phyloP scores from a whole-genome alignment of 768 basidiomycete species.

The Coprinellus micaceus region DNA sequence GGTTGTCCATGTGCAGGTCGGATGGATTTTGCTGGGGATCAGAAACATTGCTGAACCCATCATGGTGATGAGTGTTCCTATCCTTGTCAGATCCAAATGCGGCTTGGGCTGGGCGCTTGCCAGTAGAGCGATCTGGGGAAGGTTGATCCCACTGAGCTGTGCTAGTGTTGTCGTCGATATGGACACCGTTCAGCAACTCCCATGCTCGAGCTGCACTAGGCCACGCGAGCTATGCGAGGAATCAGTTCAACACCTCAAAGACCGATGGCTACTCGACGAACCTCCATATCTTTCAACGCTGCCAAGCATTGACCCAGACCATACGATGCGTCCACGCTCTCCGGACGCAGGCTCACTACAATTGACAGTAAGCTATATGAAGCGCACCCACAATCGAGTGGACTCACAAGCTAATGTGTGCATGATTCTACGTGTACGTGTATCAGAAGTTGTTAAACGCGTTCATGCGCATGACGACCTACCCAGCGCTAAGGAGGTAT shows the following conservation, averaged over 20 bases:
- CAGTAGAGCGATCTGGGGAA: no score
- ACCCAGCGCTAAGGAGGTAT: slow-evolving; percentile 72
- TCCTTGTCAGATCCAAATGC: slow-evolving; percentile 58
- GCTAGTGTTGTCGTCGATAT: slow-evolving; percentile 40
- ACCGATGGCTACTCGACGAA: slow-evolving; percentile 25
- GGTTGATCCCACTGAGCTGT: slow-evolving; percentile 13
- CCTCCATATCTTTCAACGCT: slow-evolving; percentile 67
- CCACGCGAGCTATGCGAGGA: slow-evolving; percentile 53
- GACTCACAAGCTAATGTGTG: slow-evolving; percentile 67
- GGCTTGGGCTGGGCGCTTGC: slow-evolving; percentile 58
- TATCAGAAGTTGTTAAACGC: slow-evolving; percentile 11
- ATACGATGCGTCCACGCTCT: slow-evolving; percentile 64
- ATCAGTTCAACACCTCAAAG: not conserved
- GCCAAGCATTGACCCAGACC: slow-evolving; percentile 62
- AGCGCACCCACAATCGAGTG: not conserved
- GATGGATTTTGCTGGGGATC: slow-evolving; percentile 15
- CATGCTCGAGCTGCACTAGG: slow-evolving; percentile 65
- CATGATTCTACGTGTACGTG: slow-evolving; percentile 57
- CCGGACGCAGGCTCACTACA: slow-evolving; percentile 67
- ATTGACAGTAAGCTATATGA: slow-evolving; percentile 12
- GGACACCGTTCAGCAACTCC: slow-evolving; percentile 65
- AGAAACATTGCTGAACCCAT: slow-evolving; percentile 28
- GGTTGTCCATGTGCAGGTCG: slow-evolving; percentile 25
- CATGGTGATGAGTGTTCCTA: slow-evolving; percentile 42
- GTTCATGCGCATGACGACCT: slow-evolving; percentile 24